These are phyloP conservation scores for Candida rishiriensis DNA, from an alignment of 805 yeast species.

Conservation along the genomic window DNA sequence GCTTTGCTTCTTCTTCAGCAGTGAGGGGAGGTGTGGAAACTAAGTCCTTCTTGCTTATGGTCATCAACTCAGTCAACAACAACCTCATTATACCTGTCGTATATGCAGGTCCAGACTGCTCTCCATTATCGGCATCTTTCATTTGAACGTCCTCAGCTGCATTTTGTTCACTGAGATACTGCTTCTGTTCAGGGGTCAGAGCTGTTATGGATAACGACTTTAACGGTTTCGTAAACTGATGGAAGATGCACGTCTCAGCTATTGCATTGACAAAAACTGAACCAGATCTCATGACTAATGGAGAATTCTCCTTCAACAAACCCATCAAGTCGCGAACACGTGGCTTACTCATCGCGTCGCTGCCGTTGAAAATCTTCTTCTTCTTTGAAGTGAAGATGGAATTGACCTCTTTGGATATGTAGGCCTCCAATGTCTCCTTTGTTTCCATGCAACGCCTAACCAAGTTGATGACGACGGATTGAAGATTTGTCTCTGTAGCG, in stretches of 20 bases:
- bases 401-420: constrained; percentile 49
- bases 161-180: constrained; percentile 9
- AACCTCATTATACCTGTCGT: constrained; percentile 57
- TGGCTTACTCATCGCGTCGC: constrained; percentile 2
- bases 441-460: constrained; percentile 71
- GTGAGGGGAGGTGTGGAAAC: constrained; percentile 17
- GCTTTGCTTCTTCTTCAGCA: constrained; percentile 15
- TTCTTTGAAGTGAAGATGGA: constrained; percentile 32
- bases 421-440: constrained; percentile 39
- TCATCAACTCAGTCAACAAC: constrained; percentile 63
- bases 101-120: constrained; percentile 20
- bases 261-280: constrained; percentile 21
- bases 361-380: constrained; percentile 5
- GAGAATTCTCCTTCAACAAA: constrained; percentile 46
- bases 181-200: constrained; percentile 22
- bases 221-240: constrained; percentile 17
- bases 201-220: constrained; percentile 15
- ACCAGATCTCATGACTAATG: constrained; percentile 38
- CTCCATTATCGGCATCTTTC: constrained; percentile 18
- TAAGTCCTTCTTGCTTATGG: constrained; percentile 25
- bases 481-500: constrained; percentile 35
- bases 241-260: constrained; percentile 15
- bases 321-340: constrained; percentile 41
- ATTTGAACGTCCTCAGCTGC: constrained; percentile 23
- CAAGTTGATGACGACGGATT: constrained; percentile 47